Base-by-base conservation (phyloP, 306 rosid genomes). In the Medicago ruthenica region DNA sequence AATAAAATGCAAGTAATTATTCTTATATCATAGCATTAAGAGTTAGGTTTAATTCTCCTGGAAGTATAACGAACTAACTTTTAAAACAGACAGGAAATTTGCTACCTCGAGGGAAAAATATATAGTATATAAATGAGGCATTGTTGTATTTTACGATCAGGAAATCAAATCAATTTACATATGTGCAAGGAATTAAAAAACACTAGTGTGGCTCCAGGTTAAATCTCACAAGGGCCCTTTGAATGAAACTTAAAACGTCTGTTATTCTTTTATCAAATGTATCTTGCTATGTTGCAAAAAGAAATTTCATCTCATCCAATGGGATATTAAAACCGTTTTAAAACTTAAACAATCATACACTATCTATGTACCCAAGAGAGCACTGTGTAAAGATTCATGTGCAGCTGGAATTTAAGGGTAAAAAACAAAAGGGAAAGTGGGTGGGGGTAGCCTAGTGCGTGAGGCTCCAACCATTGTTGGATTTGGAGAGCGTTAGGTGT, bases 271-370 rank as follows among this genome's bases (percentile, higher is more conserved):
- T 36, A 66, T 18, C 40, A 34, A 58, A 12, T 14, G 8, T 14
- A 42, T 54, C 69, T 53, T 21, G 57, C 42, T 7, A 31, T 57
- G 37, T 57, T 17, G 69, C 81, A 67, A 76, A 65, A 76, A 20
- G 20, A 76, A 60, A 42, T 63, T 63, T 39, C 48, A 63, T 34
- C 16, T 57, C n/a, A 7, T 57, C n/a, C 16, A 20, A 22, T 57
- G 9, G 63, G 37, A 11, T 21, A 21, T 10, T 8, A 21, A 22
- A 21, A 21, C 36, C 31, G 9, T 21, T 21, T 8, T 53, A 18
- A 54, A 18, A 18, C 27, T 8, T 3, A 54, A 54, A 54, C 3
- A 8, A 18, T 47, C 53, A 47, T 10, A 45, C n/a, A 14, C 53
- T 47, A 47, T 45, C 4, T 11, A 45, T 45, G 51, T 12, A 45